A percentile compares a stretch with the other conserved stretches of the same genome.
Evolutionary conservation across 2,329 filamentous ascomycete species (phyloP).

Genomic region (Lecanoromycetidae sp.): DNA sequence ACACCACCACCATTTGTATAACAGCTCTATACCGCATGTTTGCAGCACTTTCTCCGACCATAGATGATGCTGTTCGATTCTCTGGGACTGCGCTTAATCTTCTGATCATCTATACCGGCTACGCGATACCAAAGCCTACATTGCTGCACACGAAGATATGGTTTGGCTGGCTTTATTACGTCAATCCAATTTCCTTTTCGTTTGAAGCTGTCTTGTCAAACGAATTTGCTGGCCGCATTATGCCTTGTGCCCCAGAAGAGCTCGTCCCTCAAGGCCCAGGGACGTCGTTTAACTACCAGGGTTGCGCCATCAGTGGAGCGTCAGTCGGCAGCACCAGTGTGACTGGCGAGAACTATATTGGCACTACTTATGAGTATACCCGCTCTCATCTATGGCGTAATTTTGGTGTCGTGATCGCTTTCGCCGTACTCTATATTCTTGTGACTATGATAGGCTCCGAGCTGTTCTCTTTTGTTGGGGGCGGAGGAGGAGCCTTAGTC

Average conservation of each 20-base stretch:
- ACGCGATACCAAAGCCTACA: slow-evolving; percentile 54
- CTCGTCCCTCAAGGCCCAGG: slow-evolving; percentile 49
- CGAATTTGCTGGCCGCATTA: slow-evolving; percentile 46
- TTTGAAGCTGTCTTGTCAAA: slow-evolving; percentile 58
- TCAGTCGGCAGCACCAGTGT: slow-evolving; percentile 39
- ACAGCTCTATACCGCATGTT: slow-evolving; percentile 56
- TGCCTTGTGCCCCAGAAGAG: slow-evolving; percentile 48
- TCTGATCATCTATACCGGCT: slow-evolving; percentile 52
- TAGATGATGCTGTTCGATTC: slow-evolving; percentile 55
- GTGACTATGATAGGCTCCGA: slow-evolving; percentile 62
- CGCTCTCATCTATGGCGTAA: slow-evolving; percentile 55
- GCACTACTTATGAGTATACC: slow-evolving; percentile 44
- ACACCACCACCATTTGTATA: slow-evolving; percentile 49
- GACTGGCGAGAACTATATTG: slow-evolving; percentile 43
- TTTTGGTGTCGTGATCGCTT: slow-evolving; percentile 66
- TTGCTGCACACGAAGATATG: slow-evolving; percentile 49
- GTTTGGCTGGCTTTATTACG: slow-evolving; percentile 52
- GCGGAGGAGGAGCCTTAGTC: slow-evolving; percentile 55
- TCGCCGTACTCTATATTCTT: slow-evolving; percentile 59
- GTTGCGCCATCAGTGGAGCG: slow-evolving; percentile 51
- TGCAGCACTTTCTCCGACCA: slow-evolving; percentile 49
- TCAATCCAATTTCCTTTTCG: slow-evolving; percentile 45
- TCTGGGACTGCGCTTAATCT: slow-evolving; percentile 51
- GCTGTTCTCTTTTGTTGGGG: slow-evolving; percentile 47
- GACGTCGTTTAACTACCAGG: slow-evolving; percentile 44